Evolutionary conservation across 495 filamentous ascomycete species (phyloP).

Genomic region (Penicillium egyptiacum): DNA sequence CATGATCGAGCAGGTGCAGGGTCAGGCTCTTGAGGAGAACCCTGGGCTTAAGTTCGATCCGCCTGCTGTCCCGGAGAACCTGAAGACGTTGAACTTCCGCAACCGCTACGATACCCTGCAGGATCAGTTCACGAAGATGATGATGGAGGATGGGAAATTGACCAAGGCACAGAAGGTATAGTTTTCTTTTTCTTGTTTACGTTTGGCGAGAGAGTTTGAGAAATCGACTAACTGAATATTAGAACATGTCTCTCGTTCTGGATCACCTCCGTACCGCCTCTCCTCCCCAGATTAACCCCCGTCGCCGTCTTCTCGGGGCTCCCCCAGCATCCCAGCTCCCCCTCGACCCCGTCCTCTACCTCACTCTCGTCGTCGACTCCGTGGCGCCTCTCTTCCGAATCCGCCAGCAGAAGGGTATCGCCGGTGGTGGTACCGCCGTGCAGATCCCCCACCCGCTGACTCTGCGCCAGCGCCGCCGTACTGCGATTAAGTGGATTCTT

Average conservation of each 20-base stretch:
- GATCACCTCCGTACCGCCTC: constrained; percentile 82
- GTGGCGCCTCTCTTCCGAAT: constrained; percentile 88
- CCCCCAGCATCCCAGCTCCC: constrained; percentile 74
- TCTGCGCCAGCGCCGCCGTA: constrained; percentile 69
- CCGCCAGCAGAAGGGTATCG: constrained; percentile 68
- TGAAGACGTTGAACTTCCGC: constrained; percentile 59
- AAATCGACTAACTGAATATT: constrained; percentile 11
- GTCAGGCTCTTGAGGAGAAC: constrained; percentile 30
- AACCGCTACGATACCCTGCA: constrained; percentile 80
- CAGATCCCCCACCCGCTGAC: constrained; percentile 78
- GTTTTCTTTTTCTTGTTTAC: neutral
- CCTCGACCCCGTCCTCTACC: constrained; percentile 72
- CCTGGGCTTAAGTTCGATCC: constrained; percentile 72
- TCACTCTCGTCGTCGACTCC: constrained; percentile 89
- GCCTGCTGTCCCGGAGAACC: constrained; percentile 59
- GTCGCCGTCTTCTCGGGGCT: constrained; percentile 67
- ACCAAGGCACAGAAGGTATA: constrained; percentile 77
- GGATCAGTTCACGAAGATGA: constrained; percentile 78
- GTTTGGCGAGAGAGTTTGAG: neutral
- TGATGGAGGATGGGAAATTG: constrained; percentile 90
- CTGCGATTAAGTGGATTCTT: constrained; percentile 84
- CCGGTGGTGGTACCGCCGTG: constrained; percentile 80
- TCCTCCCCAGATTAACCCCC: constrained; percentile 66
- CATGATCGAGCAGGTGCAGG: constrained; percentile 41
- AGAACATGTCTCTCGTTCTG: constrained; percentile 86